Percentiles rank a stretch among this genome's conserved stretches.
These are phyloP conservation scores for Helichrysum umbraculigerum DNA, from an alignment of 129 eudicot species.

Conservation along the genomic window DNA sequence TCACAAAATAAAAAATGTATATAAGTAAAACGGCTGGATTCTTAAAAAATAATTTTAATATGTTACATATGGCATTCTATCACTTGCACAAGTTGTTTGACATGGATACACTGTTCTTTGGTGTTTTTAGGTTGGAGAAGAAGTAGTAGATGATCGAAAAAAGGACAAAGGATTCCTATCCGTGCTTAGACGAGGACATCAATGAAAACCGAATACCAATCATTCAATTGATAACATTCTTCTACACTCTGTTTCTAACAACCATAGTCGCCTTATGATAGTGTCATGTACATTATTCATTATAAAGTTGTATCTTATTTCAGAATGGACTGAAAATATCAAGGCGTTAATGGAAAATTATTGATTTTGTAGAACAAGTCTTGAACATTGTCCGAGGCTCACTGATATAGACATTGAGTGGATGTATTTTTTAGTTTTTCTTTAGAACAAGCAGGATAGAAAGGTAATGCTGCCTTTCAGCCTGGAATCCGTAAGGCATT, in stretches of 20 bases:
- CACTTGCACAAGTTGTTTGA: neutral
- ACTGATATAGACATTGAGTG: neutral
- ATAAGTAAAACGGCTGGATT: neutral
- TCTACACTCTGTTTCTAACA: conserved; percentile 32
- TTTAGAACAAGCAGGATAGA: neutral
- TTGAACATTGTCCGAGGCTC: neutral
- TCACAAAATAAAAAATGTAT: neutral
- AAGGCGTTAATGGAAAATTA: neutral
- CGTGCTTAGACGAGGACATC: conserved; percentile 77
- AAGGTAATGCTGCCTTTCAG: neutral
- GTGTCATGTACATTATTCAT: conserved; percentile 30
- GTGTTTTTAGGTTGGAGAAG: conserved; percentile 73
- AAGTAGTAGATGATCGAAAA: conserved; percentile 60
- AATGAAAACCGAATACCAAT: conserved; percentile 22
- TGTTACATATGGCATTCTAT: neutral
- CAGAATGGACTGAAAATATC: neutral
- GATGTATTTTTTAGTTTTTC: neutral
- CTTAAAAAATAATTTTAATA: neutral
- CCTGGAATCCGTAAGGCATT: neutral
- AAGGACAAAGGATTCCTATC: conserved; percentile 91
- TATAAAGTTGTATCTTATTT: conserved; percentile 14
- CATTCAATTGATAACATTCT: conserved; percentile 15
- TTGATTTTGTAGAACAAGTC: conserved; percentile 1
- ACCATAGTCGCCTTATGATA: conserved; percentile 4
- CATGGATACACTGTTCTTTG: neutral